Evolutionary conservation across 805 yeast genomes (phyloP).

Genomic region (Kluyveromyces dobzhanskii): DNA sequence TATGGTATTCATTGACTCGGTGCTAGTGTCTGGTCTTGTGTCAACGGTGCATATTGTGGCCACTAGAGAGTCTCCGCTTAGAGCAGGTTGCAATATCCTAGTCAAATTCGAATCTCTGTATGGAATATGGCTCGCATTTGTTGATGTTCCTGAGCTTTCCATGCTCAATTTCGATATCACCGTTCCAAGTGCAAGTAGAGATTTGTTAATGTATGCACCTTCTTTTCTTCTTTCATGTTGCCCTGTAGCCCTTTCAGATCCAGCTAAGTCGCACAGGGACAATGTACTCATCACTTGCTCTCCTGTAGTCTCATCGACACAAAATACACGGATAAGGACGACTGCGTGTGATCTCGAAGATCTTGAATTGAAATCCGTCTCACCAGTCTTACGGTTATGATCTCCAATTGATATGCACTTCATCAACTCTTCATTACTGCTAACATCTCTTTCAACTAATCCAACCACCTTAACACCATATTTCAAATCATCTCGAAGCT

Average conservation of each 20-base stretch:
- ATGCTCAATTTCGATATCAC: constrained; percentile 75
- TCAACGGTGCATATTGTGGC: constrained; percentile 84
- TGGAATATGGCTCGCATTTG: constrained; percentile 55
- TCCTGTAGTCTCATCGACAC: constrained; percentile 34
- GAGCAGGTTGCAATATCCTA: constrained; percentile 81
- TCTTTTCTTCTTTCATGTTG: constrained; percentile 76
- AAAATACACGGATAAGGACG: constrained; percentile 53
- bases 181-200: constrained; percentile 80
- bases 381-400: constrained; percentile 65
- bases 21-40: constrained; percentile 45
- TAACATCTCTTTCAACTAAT: constrained; percentile 52
- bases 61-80: constrained; percentile 79
- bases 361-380: constrained; percentile 81
- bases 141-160: constrained; percentile 19
- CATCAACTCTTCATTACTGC: constrained; percentile 51
- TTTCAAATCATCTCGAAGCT: constrained; percentile 66
- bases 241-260: constrained; percentile 78
- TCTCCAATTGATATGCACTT: constrained; percentile 62
- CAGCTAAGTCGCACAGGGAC: constrained; percentile 91
- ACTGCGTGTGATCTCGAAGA: constrained; percentile 92
- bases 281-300: constrained; percentile 46
- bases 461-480: constrained; percentile 74
- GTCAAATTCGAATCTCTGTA: constrained; percentile 92
- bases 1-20: constrained; percentile 80
- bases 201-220: constrained; percentile 88